A percentile compares a stretch with the other conserved stretches of the same genome.
phyloP scores from a whole-genome alignment of 495 filamentous ascomycete genomes.

The Apodospora peruviana region DNA sequence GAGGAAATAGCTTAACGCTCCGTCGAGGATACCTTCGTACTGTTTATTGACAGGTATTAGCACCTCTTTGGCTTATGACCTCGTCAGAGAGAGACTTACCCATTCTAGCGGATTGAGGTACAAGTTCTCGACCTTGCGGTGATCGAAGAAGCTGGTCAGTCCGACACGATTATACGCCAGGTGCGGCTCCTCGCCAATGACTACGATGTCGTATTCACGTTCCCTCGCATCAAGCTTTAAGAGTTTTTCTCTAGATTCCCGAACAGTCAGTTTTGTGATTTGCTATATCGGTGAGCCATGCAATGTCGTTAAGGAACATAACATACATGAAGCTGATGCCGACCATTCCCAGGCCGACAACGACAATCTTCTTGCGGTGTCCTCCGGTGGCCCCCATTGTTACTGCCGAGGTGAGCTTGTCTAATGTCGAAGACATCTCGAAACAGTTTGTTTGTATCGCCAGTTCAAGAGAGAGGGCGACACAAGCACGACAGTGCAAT shows the following conservation, averaged over 20 bases:
- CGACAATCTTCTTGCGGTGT: constrained; percentile 66
- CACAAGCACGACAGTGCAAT: no score
- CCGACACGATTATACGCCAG: constrained; percentile 95
- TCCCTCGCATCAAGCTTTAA: constrained; percentile 76
- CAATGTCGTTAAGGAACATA: neutral
- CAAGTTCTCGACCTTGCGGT: constrained; percentile 82
- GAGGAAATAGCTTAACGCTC: constrained; percentile 72
- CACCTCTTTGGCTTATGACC: no score
- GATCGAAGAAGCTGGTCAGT: constrained; percentile 89
- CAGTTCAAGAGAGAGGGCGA: no score
- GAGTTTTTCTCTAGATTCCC: constrained; percentile 64
- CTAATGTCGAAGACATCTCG: no score
- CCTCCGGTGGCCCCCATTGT: constrained; percentile 1
- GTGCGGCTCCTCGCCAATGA: constrained; percentile 89
- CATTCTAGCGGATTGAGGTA: constrained; percentile 89
- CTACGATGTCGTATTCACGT: constrained; percentile 76
- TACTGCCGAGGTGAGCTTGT: no score
- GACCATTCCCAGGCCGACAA: constrained; percentile 94
- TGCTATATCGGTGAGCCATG: neutral
- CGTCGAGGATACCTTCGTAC: constrained; percentile 47
- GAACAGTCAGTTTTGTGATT: constrained; percentile 17
- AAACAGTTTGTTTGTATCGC: no score
- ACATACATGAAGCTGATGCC: constrained; percentile 88
- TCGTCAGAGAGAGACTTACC: constrained; percentile 51
- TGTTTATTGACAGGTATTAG: constrained; percentile 8